A percentile compares a stretch with the other conserved stretches of the same genome.
These are phyloP conservation scores for Leucocoprinus leucothites DNA, from an alignment of 768 basidiomycete genomes.

Conservation along the genomic window DNA sequence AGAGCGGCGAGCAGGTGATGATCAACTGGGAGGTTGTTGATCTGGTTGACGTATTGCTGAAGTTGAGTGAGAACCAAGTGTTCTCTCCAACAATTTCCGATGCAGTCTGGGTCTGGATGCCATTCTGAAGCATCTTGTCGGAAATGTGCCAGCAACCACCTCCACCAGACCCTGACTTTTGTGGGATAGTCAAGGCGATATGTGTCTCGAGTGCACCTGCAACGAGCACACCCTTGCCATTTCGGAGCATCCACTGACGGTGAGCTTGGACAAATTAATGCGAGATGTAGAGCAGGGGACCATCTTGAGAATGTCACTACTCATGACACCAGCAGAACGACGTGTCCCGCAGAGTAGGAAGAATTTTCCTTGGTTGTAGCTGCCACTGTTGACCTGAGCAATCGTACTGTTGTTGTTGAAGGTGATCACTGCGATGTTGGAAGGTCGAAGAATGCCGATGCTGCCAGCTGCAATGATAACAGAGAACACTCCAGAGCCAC, in stretches of 20 bases:
- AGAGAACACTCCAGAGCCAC: slow-evolving; percentile 44
- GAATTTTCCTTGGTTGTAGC: slow-evolving; percentile 55
- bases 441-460: slow-evolving; percentile 34
- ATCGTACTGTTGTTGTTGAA: slow-evolving; percentile 55
- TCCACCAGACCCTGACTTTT: slow-evolving; percentile 62
- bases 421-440: slow-evolving; percentile 41
- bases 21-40: slow-evolving; percentile 51
- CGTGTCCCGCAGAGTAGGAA: slow-evolving; percentile 49
- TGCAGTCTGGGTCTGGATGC: slow-evolving; percentile 48
- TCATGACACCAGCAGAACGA: slow-evolving; percentile 50
- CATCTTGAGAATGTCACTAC: slow-evolving; percentile 56
- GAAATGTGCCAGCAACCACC: slow-evolving; percentile 61
- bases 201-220: slow-evolving; percentile 58
- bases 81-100: slow-evolving; percentile 59
- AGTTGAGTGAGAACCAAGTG: slow-evolving; percentile 55
- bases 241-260: slow-evolving; percentile 59
- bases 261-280: slow-evolving; percentile 47
- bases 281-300: slow-evolving; percentile 34
- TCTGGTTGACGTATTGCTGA: slow-evolving; percentile 44
- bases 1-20: slow-evolving; percentile 56
- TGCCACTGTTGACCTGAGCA: slow-evolving; percentile 38
- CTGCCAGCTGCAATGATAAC: slow-evolving; percentile 51
- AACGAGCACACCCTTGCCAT: slow-evolving; percentile 59
- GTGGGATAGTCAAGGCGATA: slow-evolving; percentile 57
- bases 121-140: slow-evolving; percentile 39